These are phyloP conservation scores for Cyclotella kingstonii DNA, from an alignment of 108 stramenopile species.

Conservation along the genomic window DNA sequence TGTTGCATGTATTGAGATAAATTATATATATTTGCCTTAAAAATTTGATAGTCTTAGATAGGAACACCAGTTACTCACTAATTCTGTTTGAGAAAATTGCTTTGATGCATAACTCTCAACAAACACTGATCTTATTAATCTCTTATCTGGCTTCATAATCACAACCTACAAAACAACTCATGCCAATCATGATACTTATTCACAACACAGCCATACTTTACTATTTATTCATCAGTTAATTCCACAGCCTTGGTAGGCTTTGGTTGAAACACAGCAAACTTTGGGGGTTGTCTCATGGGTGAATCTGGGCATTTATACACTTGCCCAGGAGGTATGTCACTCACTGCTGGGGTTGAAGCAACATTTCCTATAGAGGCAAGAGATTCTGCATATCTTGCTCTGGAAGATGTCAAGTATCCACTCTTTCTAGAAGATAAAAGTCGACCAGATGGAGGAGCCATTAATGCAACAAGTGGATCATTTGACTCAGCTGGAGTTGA, in stretches of 20 bases:
- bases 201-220: no score
- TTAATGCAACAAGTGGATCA: slow-evolving; percentile 88
- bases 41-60: no score
- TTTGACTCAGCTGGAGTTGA: slow-evolving; percentile 30
- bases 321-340: not conserved
- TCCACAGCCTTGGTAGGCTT: slow-evolving; percentile 23
- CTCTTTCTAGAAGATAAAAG: slow-evolving; percentile 22
- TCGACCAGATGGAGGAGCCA: slow-evolving; percentile 77
- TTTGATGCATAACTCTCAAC: no score
- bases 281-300: slow-evolving; percentile 26
- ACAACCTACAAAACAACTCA: no score
- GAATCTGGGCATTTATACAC: slow-evolving; percentile 10
- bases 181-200: no score
- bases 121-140: no score
- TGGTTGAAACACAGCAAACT: slow-evolving; percentile 47
- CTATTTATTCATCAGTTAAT: not conserved
- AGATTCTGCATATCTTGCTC: slow-evolving; percentile 37
- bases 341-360: not conserved
- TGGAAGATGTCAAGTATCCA: slow-evolving; percentile 15
- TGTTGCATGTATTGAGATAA: no score
- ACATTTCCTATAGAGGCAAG: slow-evolving; percentile 45
- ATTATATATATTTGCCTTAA: no score
- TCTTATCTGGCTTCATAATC: no score
- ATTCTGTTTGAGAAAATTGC: no score
- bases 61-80: no score